Base-by-base conservation (phyloP, 352 stramenopile genomes). In the Pythium monospermum region DNA sequence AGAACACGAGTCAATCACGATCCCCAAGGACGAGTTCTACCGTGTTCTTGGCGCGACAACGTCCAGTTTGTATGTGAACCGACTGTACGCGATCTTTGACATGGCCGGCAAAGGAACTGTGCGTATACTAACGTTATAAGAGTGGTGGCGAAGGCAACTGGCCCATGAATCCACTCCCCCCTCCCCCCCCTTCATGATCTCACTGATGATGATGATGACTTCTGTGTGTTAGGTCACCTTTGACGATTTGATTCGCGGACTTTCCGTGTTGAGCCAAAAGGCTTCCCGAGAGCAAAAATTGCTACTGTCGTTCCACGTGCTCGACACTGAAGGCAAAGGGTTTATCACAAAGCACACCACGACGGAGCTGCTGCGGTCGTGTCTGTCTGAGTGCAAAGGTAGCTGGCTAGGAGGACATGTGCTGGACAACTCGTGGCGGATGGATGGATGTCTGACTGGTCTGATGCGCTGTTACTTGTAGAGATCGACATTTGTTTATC, bases 21-120 rank as follows among this genome's bases (percentile, higher is more conserved):
- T 94, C 53, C 77, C 76, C 19, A 87, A 86, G 59, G 83, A 92
- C 41, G 83, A 94, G 54, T 94, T 94, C 54, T 89, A 89, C 61
- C 77, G 79, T 37, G 91, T 94, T 56, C 64, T 94, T 38, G 82
- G 83, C 48, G 66, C 69, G 21, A 73, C 64, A 53, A 75, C 75
- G 6, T 79, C 81, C 19, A 91, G 81, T 48, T 66, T 94, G 44
- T 94, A 92, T 53, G 74, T 83, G 21, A 92, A 85, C 51, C 83
- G 83, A 43, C 76, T 94, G 39, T 94, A 92, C 64, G 76, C 76
- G 46, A 87, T 94, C 64, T 94, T 94, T 51, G 79, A 91, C 53
- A 85, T 87, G 66, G 63, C 70, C 30, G 76, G 71, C 57, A 87
- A 89, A 40, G 83, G 83, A 46, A 69, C 83, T 40, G 81, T 85